These are phyloP conservation scores for Colletotrichum truncatum DNA, from an alignment of 2,329 filamentous ascomycete species.

Conservation along the genomic window DNA sequence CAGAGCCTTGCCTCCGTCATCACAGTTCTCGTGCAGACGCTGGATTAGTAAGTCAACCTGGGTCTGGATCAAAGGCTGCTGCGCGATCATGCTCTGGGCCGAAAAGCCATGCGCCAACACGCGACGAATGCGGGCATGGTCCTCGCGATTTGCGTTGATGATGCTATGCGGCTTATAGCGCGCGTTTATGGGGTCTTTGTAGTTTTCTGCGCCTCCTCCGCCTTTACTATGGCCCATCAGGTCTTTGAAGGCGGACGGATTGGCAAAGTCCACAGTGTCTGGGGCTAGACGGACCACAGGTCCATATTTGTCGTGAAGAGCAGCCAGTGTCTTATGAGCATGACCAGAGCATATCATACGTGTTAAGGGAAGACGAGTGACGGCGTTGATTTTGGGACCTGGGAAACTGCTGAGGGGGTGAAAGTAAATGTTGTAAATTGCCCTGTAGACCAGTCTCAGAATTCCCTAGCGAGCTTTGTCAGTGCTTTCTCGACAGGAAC, in stretches of 20 bases:
- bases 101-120: constrained; percentile 41
- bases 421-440: constrained; percentile 42
- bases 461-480: not conserved
- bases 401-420: constrained; percentile 44
- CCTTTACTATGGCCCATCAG: constrained; percentile 44
- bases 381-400: constrained; percentile 35
- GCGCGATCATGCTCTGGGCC: constrained; percentile 39
- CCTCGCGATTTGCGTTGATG: constrained; percentile 19
- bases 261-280: constrained; percentile 48
- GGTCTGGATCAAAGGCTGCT: constrained; percentile 39
- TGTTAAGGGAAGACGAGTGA: constrained; percentile 4
- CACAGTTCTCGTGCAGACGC: constrained; percentile 36
- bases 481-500: not conserved
- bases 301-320: constrained; percentile 36
- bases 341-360: constrained; percentile 3
- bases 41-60: constrained; percentile 42
- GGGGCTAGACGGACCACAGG: constrained; percentile 51
- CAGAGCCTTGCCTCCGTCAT: not conserved
- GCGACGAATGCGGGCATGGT: constrained; percentile 35
- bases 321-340: not conserved
- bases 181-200: constrained; percentile 15
- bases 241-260: constrained; percentile 46
- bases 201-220: constrained; percentile 5
- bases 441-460: not conserved
- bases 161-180: constrained; percentile 17